Conservation (phyloP, 768 basidiomycete genomes). For the Trametes meyenii region DNA sequence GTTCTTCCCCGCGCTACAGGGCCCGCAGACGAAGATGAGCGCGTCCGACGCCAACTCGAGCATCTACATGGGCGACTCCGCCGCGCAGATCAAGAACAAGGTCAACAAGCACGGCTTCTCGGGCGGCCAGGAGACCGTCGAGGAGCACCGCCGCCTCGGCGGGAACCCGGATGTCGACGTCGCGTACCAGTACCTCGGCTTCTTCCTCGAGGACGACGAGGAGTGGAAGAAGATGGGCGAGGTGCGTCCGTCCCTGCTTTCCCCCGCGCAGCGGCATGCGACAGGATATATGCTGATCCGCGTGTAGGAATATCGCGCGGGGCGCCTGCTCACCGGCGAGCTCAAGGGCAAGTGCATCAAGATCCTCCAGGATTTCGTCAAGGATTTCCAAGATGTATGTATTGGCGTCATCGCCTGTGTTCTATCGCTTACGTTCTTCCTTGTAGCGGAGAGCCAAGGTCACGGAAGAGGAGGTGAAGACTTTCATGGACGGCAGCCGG, state of each 20-base stretch:
- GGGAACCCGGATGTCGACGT: constrained; percentile 97
- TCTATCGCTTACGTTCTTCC: background rate
- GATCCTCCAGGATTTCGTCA: constrained; percentile 79
- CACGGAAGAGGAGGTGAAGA: constrained; percentile 71
- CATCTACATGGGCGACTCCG: constrained; percentile 95
- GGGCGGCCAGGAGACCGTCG: constrained; percentile 93
- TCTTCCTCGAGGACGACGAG: constrained; percentile 96
- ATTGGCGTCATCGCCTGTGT: background rate
- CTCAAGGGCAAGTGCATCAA: constrained; percentile 89
- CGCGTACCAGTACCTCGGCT: constrained; percentile 90
- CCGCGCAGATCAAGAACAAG: constrained; percentile 95
- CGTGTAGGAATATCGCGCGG: constrained; percentile 86
- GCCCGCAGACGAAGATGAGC: constrained; percentile 99
- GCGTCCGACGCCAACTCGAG: constrained; percentile 91
- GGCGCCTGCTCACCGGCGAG: constrained; percentile 85
- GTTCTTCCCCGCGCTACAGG: constrained; percentile 98
- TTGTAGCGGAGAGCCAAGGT: constrained; percentile 75
- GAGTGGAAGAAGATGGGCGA: constrained; percentile 75
- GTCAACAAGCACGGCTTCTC: constrained; percentile 96
- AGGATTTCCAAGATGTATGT: constrained; percentile 80
- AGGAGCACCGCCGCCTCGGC: constrained; percentile 86
- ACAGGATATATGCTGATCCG: background rate
- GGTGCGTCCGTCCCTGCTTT: constrained; percentile 45
- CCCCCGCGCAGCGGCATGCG: background rate
- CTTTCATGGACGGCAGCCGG: constrained; percentile 82